Evolutionary conservation across 768 basidiomycete species (phyloP), one percentile per base, ranked within the genome.

Genomic region (Atractiella rhizophila): DNA sequence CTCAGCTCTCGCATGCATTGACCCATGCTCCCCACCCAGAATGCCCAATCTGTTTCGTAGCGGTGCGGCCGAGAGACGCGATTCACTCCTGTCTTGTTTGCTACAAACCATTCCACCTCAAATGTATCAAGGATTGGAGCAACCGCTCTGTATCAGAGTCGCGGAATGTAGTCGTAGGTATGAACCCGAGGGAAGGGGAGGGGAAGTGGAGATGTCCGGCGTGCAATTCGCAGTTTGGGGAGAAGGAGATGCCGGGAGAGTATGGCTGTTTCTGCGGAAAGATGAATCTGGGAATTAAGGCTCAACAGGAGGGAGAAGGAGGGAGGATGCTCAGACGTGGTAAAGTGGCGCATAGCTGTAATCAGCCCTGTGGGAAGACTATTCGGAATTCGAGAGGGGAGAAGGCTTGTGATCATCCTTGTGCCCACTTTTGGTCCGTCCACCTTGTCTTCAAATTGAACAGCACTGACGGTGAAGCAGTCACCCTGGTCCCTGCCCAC

Each of bases 141-240:
- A 60, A 65, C 23, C 78, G 79, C 60, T 78, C 74, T 38, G 51
- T 54, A 43, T 28, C 41, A 5, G 8, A 40, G 76, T 72, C 37
- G 83, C 76, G 0, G 80, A 70, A 73, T 64, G 66, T 13, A 70
- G 69, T 5, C 61, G 74, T 37, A 42, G 19, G 45, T 40, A 40
- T 44, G 44, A 29, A 24, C 43, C 23, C 44, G 28, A 19, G 7
- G 39, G 28, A 26, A 28, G 28, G 23, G 25, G 44, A 33, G 77
- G 77, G 7, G 73, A 77, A 11, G 48, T 96, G 88, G 88, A 65
- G 75, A 39, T 96, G 88, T 57, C 88, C 88, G 0, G 82, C 80
- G 1, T 96, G 88, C 62, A 83, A 86, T 52, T 69, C 71, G 1
- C 73, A 72, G 43, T 42, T 46, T 37, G 1, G 38, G 1, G 37